Evolutionary conservation across 2,329 filamentous ascomycete species (phyloP), one percentile per base, ranked within the genome.

Genomic region (Talaromyces islandicus): DNA sequence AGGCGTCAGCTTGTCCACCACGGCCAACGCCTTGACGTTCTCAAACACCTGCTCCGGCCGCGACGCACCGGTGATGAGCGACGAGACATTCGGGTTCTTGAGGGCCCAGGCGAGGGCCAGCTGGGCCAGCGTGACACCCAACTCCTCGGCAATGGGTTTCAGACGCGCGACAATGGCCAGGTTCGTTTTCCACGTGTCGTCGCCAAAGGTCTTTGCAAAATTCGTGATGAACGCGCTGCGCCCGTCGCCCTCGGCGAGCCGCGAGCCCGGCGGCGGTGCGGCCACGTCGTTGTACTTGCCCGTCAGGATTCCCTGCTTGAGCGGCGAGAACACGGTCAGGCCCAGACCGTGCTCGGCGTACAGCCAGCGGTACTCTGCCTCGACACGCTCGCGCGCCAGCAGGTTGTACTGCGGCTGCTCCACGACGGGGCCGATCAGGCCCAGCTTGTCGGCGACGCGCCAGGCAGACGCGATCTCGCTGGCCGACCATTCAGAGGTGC

Each of bases 331-430:
- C 61, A 83, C 81, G 12, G 86, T 88, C 43, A 88, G 75, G 3
- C 86, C 86, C 1, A 85, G 77, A 7, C 85, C 83, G 59, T 81
- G 76, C 62, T 86, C 80, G 48, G 82, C 77, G 73, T 86, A 88
- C 27, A 89, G 75, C 62, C 83, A 81, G 53, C 78, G 76, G 69
- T 81, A 88, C 67, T 89, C 85, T 56, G 75, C 75, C 75, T 89
- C 86, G n/a, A 88, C 84, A 67, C 83, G 83, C 64, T 84, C 75
- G 25, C 86, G 82, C 51, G 75, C 75, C 14, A 88, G 78, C 73
- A 88, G 81, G 75, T 86, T 88, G 75, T 89, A 88, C 56, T 82
- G 77, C 1, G 86, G 86, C 74, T 89, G 86, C 73, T 89, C 87
- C 74, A 87, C 83, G 32, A 87, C 67, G 2, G 86, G 86, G 7